Conservation (phyloP, 1,284 basidiomycete genomes). For the Cutaneotrichosporon curvatum region DNA sequence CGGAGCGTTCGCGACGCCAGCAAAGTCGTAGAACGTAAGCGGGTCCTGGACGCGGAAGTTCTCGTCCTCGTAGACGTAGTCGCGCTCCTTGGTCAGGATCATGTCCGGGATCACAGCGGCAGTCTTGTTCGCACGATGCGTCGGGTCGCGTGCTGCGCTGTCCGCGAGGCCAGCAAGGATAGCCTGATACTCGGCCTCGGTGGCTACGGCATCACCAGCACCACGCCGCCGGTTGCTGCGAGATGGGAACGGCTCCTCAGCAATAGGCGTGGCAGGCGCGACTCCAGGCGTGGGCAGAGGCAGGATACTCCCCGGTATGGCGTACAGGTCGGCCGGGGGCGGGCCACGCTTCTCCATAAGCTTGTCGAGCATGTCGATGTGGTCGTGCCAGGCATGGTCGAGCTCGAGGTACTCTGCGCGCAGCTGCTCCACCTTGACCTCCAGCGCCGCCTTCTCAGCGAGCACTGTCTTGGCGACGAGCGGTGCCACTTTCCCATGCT, state of each 20-base stretch:
- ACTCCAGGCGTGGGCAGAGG: slow-evolving; percentile 28
- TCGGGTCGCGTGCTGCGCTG: slow-evolving; percentile 86
- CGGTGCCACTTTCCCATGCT: slow-evolving; percentile 4
- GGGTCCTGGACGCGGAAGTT: slow-evolving; percentile 76
- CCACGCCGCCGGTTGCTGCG: slow-evolving; percentile 30
- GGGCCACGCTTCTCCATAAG: slow-evolving; percentile 40
- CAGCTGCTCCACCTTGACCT: slow-evolving; percentile 55
- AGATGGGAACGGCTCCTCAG: slow-evolving; percentile 27
- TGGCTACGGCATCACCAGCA: slow-evolving; percentile 77
- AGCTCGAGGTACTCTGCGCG: slow-evolving; percentile 61
- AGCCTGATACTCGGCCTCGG: slow-evolving; percentile 94
- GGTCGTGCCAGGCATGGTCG: slow-evolving; percentile 63
- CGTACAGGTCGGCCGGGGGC: slow-evolving; percentile 32
- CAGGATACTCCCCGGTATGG: slow-evolving; percentile 24
- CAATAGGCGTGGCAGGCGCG: slow-evolving; percentile 23
- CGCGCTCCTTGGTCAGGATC: slow-evolving; percentile 62
- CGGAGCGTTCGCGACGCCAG: slow-evolving; percentile 59
- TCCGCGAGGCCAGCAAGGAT: slow-evolving; percentile 88
- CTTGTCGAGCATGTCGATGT: slow-evolving; percentile 60
- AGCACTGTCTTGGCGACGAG: slow-evolving; percentile 16
- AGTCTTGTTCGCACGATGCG: slow-evolving; percentile 74
- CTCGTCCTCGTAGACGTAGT: slow-evolving; percentile 66
- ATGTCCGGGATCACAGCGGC: slow-evolving; percentile 90
- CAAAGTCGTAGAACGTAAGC: slow-evolving; percentile 64
- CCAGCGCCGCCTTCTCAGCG: slow-evolving; percentile 48